Evolutionary conservation across 805 yeast genomes (phyloP), one percentile per base, ranked within the genome.

Genomic region (Ogataea degrootiae): DNA sequence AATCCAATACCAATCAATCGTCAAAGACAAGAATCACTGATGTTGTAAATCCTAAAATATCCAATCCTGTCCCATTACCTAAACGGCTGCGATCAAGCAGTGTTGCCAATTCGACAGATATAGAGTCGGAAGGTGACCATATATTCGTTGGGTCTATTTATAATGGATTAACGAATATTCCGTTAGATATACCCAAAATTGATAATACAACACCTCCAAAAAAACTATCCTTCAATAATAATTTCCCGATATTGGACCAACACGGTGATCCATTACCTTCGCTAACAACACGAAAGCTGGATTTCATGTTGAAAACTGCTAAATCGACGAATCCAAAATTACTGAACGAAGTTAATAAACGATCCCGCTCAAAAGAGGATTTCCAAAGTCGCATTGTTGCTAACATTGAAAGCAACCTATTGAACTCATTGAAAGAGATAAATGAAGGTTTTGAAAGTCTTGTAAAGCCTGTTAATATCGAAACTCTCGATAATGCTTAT

Each of bases 381-480:
- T 63, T 82, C 4, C 58, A 79, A 29, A 52, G 66, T 2, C 80
- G 78, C 48, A 79, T 84, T 73, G 65, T 70, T 5, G 49, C 82
- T 0, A 68, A 68, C 15, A 56, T 78, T 17, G 72, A 83, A 1
- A 41, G 45, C 8, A 44, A 41, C 5, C 44, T 72, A 9, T 45
- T 66, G 22, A 55, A 62, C 0, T 40, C 44, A 6, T 59, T 79
- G 21, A 57, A 65, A 23, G 59, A 63, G 11, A 59, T 51, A 15
- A 54, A 55, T 44, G 45, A 55, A 3, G 51, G 55, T 42, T 53
- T 51, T 39, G 50, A 51, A 7, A 33, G 36, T 8, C 45, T 57
- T 3, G 33, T 55, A 5, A 26, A 42, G 0, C 55, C 60, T 8
- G 49, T 58, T 16, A 39, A 35, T 5, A 44, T 57, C 7, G 47